Evolutionary conservation across 129 eudicot species (phyloP).

Genomic region (Flaveria linearis): DNA sequence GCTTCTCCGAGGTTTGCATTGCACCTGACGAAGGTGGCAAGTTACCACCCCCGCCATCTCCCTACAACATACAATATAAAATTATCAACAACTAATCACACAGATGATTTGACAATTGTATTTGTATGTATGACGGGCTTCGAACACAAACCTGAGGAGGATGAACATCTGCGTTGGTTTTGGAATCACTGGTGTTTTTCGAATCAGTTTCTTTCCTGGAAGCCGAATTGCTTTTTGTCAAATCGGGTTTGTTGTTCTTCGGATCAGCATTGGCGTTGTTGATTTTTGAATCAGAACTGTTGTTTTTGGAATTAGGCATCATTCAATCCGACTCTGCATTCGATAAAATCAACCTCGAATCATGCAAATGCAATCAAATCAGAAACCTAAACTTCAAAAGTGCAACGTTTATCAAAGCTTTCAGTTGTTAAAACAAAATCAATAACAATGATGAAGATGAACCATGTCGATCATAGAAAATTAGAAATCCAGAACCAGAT

Average conservation of each 20-base stretch:
- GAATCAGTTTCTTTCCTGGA: neutral
- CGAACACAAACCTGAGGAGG: constrained; percentile 32
- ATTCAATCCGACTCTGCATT: neutral
- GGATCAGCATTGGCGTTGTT: neutral
- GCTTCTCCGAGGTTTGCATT: constrained; percentile 39
- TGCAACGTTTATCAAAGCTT: neutral
- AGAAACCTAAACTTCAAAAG: constrained; percentile 28
- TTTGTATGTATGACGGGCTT: constrained; percentile 17
- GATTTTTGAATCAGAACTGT: constrained; percentile 25
- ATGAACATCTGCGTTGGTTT: constrained; percentile 20
- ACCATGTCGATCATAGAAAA: neutral
- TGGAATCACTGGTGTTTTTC: constrained; percentile 22
- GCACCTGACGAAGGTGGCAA: constrained; percentile 35
- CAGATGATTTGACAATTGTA: constrained; percentile 8
- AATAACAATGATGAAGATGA: neutral
- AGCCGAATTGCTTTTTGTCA: neutral
- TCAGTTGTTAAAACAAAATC: constrained; percentile 5
- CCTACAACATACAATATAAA: constrained; percentile 21
- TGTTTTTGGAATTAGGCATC: constrained; percentile 43
- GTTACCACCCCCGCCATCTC: constrained; percentile 41
- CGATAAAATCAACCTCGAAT: neutral
- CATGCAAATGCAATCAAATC: constrained; percentile 14
- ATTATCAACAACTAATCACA: neutral
- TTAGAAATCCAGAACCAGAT: constrained; percentile 1
- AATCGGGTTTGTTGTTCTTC: constrained; percentile 6